phyloP scores from a whole-genome alignment of 2,329 filamentous ascomycete species.

The Cryphonectria nitschkei region DNA sequence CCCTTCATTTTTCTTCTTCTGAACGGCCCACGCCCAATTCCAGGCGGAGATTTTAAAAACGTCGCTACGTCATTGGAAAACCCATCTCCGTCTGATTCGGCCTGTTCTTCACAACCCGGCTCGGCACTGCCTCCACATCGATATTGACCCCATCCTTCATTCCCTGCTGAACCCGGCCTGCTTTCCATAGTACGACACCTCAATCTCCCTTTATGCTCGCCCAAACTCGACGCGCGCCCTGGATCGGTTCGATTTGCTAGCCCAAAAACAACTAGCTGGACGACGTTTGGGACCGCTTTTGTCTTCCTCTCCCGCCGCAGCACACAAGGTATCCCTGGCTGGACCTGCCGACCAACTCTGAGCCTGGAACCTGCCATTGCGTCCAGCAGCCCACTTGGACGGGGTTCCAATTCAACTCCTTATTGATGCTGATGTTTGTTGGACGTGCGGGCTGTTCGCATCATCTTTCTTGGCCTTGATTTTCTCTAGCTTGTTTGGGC shows the following conservation, averaged over 20 bases:
- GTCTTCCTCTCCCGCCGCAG: not conserved
- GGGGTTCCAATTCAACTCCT: not conserved
- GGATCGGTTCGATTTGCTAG: not conserved
- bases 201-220: not conserved
- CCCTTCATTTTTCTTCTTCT: not conserved
- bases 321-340: constrained; percentile 3
- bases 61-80: constrained; percentile 19
- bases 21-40: not conserved
- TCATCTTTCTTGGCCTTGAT: not conserved
- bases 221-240: constrained; percentile 1
- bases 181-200: not conserved
- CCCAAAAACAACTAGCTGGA: not conserved
- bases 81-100: constrained; percentile 4
- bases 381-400: not conserved
- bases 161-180: not conserved
- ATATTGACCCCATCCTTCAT: not conserved
- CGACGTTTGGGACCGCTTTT: constrained; percentile 8
- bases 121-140: not conserved
- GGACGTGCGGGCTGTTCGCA: not conserved
- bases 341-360: not conserved
- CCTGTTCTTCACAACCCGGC: constrained; percentile 4
- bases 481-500: not conserved
- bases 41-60: constrained; percentile 5
- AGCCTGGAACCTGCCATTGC: not conserved
- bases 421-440: not conserved